phyloP scores from a whole-genome alignment of 352 stramenopile genomes.

The Globisporangium echinulatum region DNA sequence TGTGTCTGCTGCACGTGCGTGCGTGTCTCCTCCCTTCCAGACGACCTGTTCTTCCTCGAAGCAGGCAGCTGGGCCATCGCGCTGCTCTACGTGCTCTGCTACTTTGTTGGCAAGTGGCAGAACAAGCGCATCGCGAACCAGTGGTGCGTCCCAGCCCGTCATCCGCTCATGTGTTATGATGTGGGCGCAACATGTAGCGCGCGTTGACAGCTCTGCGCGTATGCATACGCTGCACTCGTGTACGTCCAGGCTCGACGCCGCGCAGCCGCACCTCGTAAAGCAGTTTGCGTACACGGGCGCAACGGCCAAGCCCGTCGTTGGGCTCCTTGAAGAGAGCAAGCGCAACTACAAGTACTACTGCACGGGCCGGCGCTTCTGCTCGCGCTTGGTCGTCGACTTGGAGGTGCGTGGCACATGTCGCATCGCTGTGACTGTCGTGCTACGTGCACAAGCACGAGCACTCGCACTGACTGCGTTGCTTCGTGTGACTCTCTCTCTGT shows the following conservation, averaged over 20 bases:
- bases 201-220: too few relatives aligned
- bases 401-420: slow-evolving; percentile 20
- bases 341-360: slow-evolving; percentile 86
- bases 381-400: slow-evolving; percentile 59
- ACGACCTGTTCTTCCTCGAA: slow-evolving; percentile 46
- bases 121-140: slow-evolving; percentile 61
- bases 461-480: not conserved
- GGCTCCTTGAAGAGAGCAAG: slow-evolving; percentile 62
- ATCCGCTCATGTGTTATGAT: too few relatives aligned
- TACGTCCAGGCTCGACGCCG: slow-evolving; percentile 40
- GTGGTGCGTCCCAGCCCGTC: slow-evolving; percentile 28
- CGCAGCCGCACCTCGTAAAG: slow-evolving; percentile 52
- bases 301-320: slow-evolving; percentile 47
- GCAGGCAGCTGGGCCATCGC: slow-evolving; percentile 35
- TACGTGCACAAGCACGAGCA: not conserved
- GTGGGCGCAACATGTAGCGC: too few relatives aligned
- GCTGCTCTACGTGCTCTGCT: slow-evolving; percentile 47
- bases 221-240: not conserved
- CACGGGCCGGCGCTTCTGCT: slow-evolving; percentile 72
- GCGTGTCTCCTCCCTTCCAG: slow-evolving; percentile 10
- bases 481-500: not conserved
- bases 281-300: slow-evolving; percentile 74
- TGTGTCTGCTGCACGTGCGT: not conserved
- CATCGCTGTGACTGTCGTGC: not conserved
- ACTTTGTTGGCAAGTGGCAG: slow-evolving; percentile 57